A percentile compares a stretch with the other conserved stretches of the same genome.
Conservation (phyloP, 1,139 yeast genomes). For the Debaryomyces subglobosus region DNA sequence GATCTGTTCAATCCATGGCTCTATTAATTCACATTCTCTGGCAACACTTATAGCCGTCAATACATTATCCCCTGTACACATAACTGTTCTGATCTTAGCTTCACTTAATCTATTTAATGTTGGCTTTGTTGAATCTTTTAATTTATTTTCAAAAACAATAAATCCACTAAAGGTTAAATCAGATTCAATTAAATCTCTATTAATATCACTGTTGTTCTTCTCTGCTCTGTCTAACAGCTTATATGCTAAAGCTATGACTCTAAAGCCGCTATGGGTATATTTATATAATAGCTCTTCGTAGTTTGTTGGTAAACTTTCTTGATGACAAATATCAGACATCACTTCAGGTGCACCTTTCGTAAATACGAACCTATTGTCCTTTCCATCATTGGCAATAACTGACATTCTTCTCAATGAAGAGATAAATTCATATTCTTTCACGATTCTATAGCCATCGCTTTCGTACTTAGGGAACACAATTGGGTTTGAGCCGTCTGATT, state of each 20-base stretch:
- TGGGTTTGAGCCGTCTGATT: constrained; percentile 35
- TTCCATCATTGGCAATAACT: constrained; percentile 58
- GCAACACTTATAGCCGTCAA: constrained; percentile 95
- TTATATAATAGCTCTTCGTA: constrained; percentile 74
- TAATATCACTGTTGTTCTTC: constrained; percentile 8
- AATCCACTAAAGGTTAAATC: constrained; percentile 80
- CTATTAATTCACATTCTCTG: constrained; percentile 73
- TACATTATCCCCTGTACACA: constrained; percentile 98
- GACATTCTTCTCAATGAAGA: constrained; percentile 90
- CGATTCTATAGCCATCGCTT: constrained; percentile 51
- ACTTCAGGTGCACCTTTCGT: constrained; percentile 99
- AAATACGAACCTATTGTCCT: constrained; percentile 49
- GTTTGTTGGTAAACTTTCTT: constrained; percentile 70
- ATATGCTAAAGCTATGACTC: constrained; percentile 94
- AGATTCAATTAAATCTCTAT: constrained; percentile 66
- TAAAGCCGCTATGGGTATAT: constrained; percentile 90
- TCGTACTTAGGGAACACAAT: constrained; percentile 28
- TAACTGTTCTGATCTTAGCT: constrained; percentile 80
- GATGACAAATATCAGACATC: constrained; percentile 75
- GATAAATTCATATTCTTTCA: constrained; percentile 81
- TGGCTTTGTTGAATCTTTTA: constrained; percentile 66
- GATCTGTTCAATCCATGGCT: constrained; percentile 45
- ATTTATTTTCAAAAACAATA: constrained; percentile 87
- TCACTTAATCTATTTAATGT: constrained; percentile 59
- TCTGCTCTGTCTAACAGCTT: constrained; percentile 35